Conservation (phyloP, 2,329 filamentous ascomycete genomes). For the Penicillium brasilianum region DNA sequence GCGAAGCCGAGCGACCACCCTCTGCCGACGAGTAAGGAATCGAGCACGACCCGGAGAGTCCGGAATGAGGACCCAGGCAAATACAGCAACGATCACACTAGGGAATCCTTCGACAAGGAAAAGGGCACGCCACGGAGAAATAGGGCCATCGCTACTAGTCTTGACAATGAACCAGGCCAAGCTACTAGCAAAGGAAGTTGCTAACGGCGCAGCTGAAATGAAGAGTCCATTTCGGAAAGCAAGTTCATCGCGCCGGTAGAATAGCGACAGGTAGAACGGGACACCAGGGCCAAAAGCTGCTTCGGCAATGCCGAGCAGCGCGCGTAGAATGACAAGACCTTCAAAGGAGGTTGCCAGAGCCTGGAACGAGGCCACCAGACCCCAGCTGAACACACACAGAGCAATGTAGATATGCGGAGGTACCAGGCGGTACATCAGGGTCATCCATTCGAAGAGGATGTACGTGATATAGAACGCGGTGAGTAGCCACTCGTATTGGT, state of each 20-base stretch:
- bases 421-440: conserved; percentile 64
- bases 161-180: conserved; percentile 78
- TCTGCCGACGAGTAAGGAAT: conserved; percentile 67
- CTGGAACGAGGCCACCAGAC: conserved; percentile 76
- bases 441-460: conserved; percentile 70
- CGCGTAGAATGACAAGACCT: conserved; percentile 55
- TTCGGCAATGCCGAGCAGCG: conserved; percentile 60
- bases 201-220: conserved; percentile 72
- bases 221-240: conserved; percentile 86
- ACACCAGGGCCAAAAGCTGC: conserved; percentile 68
- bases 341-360: conserved; percentile 66
- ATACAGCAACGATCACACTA: conserved; percentile 73
- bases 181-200: conserved; percentile 72
- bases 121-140: conserved; percentile 83
- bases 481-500: conserved; percentile 66
- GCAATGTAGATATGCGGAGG: conserved; percentile 66
- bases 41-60: conserved; percentile 71
- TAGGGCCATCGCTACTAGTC: conserved; percentile 66
- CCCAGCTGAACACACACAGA: conserved; percentile 74
- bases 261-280: conserved; percentile 68
- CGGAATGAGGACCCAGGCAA: conserved; percentile 76
- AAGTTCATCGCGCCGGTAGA: conserved; percentile 71
- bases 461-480: conserved; percentile 69
- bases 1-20: conserved; percentile 72
- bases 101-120: conserved; percentile 87